Percentiles rank a stretch among this genome's conserved stretches.
Conservation (phyloP, 1,284 basidiomycete genomes). For the Austroboletus rostrupii region DNA sequence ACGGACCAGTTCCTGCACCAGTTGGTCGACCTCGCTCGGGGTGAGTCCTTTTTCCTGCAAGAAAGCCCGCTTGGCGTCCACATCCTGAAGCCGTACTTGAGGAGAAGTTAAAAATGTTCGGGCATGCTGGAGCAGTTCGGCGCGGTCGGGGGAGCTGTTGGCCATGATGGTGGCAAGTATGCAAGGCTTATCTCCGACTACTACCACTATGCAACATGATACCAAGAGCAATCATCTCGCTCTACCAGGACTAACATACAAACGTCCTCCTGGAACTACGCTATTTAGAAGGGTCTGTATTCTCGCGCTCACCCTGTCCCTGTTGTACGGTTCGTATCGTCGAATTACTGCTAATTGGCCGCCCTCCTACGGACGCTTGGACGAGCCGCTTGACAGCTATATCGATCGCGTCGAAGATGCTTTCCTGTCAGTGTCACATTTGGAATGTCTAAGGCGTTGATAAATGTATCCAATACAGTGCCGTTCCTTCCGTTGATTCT, state of each 20-base stretch:
- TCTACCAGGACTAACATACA: conserved; percentile 10
- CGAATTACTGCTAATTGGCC: no score
- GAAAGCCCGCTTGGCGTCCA: conserved; percentile 55
- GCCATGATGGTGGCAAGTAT: neutral
- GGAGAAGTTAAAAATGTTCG: conserved; percentile 62
- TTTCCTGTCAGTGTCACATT: conserved; percentile 22
- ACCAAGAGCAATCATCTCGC: neutral
- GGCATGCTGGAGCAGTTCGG: conserved; percentile 55
- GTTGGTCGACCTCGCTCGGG: conserved; percentile 52
- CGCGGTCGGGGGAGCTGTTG: conserved; percentile 15
- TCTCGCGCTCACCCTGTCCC: no score
- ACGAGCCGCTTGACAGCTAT: conserved; percentile 14
- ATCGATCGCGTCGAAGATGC: conserved; percentile 16
- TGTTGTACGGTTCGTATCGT: neutral
- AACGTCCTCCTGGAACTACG: neutral
- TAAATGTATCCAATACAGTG: conserved; percentile 8
- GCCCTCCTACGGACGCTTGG: neutral
- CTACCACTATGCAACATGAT: neutral
- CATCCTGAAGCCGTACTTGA: conserved; percentile 57
- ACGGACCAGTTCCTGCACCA: conserved; percentile 55
- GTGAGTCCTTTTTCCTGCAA: conserved; percentile 69
- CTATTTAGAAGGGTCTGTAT: no score
- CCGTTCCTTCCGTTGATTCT: conserved; percentile 23
- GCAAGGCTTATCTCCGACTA: no score
- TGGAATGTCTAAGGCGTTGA: conserved; percentile 3